phyloP scores from a whole-genome alignment of 78 protist species.

The slime mould (Dictyostelium discoideum) region dicty_2.7 NC_007090.3:2373501-2374000 shows the following conservation, averaged over 20 bases:
- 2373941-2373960: constrained; percentile 70
- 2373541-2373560: background rate
- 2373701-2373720: constrained; percentile 25
- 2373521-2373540: background rate
- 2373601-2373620: background rate
- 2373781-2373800: background rate
- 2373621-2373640: background rate
- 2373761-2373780: constrained; percentile 1
- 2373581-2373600: background rate
- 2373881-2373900: background rate
- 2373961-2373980: constrained; percentile 42
- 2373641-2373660: constrained; percentile 11
- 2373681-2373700: constrained; percentile 53
- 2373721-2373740: constrained; percentile 27
- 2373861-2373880: background rate
- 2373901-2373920: constrained; percentile 45
- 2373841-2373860: constrained; percentile 14
- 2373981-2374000: constrained; percentile 72
- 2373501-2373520: constrained; percentile 60
- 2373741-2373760: constrained; percentile 35
- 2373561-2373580: background rate
- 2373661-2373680: background rate
- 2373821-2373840: constrained; percentile 15
- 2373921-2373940: constrained; percentile 56
- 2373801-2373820: constrained; percentile 5